A percentile compares a stretch with the other conserved stretches of the same genome.
These are phyloP conservation scores for Spiraea crenata DNA, from an alignment of 331 rosid genomes.

Conservation along the genomic window DNA sequence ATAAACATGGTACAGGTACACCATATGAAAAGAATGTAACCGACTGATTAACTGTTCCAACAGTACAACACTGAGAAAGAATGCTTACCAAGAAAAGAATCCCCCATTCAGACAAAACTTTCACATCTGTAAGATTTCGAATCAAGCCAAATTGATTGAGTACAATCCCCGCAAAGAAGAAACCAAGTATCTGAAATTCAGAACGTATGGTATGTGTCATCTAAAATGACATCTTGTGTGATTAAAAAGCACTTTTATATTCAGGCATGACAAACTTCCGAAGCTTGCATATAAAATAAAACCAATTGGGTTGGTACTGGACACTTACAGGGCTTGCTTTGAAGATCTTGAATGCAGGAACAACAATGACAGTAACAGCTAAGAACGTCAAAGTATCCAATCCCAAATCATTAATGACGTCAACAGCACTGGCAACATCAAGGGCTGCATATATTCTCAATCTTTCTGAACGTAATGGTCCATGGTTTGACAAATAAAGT, in stretches of 20 bases:
- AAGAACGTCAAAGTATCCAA: slow-evolving; percentile 90
- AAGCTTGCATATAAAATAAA: neutral
- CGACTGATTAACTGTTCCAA: neutral
- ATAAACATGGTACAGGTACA: neutral
- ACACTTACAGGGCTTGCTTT: slow-evolving; percentile 87
- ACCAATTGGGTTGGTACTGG: neutral
- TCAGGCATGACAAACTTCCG: neutral
- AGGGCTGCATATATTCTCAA: slow-evolving; percentile 39
- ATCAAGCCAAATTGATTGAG: slow-evolving; percentile 96
- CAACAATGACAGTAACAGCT: slow-evolving; percentile 84
- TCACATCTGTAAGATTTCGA: slow-evolving; percentile 86
- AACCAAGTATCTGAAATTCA: slow-evolving; percentile 88
- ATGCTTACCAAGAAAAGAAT: slow-evolving; percentile 96
- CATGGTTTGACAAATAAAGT: slow-evolving; percentile 35
- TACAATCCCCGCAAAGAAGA: slow-evolving; percentile 89
- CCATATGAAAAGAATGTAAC: neutral
- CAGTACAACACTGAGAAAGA: neutral
- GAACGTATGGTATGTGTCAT: slow-evolving; percentile 1
- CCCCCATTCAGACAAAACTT: slow-evolving; percentile 95
- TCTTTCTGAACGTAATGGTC: slow-evolving; percentile 37
- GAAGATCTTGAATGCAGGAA: slow-evolving; percentile 83
- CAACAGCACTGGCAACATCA: slow-evolving; percentile 77
- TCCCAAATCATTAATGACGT: slow-evolving; percentile 95
- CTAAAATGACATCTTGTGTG: neutral
- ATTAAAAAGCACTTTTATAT: neutral